Evolutionary conservation across 1,284 basidiomycete species (phyloP), one percentile per base, ranked within the genome.

Genomic region (Butyriboletus appendiculatus): DNA sequence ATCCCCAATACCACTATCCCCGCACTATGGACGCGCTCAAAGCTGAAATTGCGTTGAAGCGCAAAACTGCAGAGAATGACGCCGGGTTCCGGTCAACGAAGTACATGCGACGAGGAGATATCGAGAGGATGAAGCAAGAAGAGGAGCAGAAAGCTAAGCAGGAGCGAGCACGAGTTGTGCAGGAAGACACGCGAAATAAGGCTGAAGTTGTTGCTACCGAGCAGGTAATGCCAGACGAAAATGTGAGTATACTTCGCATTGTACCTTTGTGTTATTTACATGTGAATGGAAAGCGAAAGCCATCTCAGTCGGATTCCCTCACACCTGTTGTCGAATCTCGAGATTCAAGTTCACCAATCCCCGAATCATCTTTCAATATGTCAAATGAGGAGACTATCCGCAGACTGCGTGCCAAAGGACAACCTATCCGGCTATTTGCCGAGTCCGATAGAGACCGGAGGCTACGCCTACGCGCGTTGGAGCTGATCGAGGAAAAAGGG

Each of bases 381-480:
- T 94, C 96, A 2, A 92, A 94, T 54, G 91, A 95, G 56, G 97
- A 99, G 67, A 94, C 92, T 26, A 79, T 96, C 50, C 86, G 91
- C 8, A 84, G 97, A 14, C 81, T 99, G 26, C 87, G 97, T 35
- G 78, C 84, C 26, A 96, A 96, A 69, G 93, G 92, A 26, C 94
- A 99, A 68, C 97, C 97, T 3, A 92, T 99, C 58, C 85, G 94
- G 10, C 77, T 99, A 3, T 99, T 99, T 67, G 97, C 88, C 40
- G 97, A 99, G 71, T 85, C 88, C 0, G 96, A 99, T 75, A 93
- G 94, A 73, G 97, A 98, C 45, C 81, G 96, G 10, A 79, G 95
- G 38, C 74, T 98, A 24, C 86, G 97, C 16, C 73, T 99, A 24
- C 85, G 96, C 52, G 95, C 96, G 0, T 76, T 99, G 15, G 96